Evolutionary conservation across 2,329 filamentous ascomycete species (phyloP).

Genomic region (Aspergillus pseudotamarii): DNA sequence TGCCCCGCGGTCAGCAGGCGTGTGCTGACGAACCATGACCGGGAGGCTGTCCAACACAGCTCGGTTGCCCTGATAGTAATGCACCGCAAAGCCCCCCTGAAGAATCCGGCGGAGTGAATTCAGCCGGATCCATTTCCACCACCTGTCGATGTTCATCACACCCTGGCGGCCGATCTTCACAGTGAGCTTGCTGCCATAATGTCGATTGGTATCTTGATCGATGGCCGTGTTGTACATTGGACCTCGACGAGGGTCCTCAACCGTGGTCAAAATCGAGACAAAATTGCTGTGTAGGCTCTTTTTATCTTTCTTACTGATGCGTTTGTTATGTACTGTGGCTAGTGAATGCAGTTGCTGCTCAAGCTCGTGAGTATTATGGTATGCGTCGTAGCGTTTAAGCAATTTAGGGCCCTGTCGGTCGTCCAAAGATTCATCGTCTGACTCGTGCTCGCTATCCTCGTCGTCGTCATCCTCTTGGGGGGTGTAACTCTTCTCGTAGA

Average conservation of each 20-base stretch:
- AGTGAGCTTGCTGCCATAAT: constrained; percentile 64
- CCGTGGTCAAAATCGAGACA: constrained; percentile 65
- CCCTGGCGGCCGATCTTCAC: constrained; percentile 61
- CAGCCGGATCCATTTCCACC: constrained; percentile 72
- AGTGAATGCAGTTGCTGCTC: constrained; percentile 62
- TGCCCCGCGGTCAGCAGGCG: constrained; percentile 28
- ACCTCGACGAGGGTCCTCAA: constrained; percentile 68
- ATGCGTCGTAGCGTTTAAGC: constrained; percentile 69
- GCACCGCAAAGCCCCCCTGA: constrained; percentile 63
- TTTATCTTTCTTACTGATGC: constrained; percentile 67
- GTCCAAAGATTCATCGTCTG: constrained; percentile 44
- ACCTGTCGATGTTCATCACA: constrained; percentile 67
- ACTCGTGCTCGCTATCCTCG: constrained; percentile 46
- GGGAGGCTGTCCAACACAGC: constrained; percentile 64
- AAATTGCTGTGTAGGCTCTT: constrained; percentile 69
- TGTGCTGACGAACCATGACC: constrained; percentile 39
- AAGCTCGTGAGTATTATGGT: constrained; percentile 65
- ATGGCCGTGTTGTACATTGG: constrained; percentile 68
- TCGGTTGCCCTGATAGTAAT: constrained; percentile 63
- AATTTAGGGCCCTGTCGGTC: constrained; percentile 46
- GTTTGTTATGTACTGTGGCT: constrained; percentile 61
- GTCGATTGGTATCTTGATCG: constrained; percentile 60
- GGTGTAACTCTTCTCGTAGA: constrained; percentile 74
- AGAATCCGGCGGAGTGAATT: constrained; percentile 64
- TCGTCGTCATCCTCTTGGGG: constrained; percentile 62